Evolutionary conservation across 331 rosid species (phyloP).

Genomic region (Phaseolus coccineus): DNA sequence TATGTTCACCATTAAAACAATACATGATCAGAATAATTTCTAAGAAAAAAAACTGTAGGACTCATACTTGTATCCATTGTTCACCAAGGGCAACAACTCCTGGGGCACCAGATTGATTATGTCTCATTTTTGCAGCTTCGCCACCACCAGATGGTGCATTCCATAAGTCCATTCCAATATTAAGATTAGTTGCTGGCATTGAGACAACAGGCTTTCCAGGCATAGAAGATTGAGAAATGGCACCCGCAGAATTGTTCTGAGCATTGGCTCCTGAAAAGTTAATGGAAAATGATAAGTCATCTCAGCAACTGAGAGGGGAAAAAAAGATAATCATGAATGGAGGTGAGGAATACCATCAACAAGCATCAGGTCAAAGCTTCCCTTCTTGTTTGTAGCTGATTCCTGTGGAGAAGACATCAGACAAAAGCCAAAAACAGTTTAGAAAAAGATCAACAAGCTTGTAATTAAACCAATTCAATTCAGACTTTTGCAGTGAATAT

Average conservation of each 20-base stretch:
- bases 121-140: slow-evolving; percentile 72
- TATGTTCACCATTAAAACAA: slow-evolving; percentile 12
- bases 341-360: slow-evolving; percentile 71
- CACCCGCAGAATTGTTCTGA: slow-evolving; percentile 62
- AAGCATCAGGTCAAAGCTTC: slow-evolving; percentile 95
- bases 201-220: slow-evolving; percentile 63
- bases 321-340: slow-evolving; percentile 9
- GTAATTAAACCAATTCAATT: slow-evolving; percentile 16
- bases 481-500: not conserved
- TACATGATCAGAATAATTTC: slow-evolving; percentile 1
- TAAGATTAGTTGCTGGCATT: slow-evolving; percentile 78
- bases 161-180: slow-evolving; percentile 97
- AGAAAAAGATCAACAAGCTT: not conserved
- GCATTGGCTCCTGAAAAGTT: slow-evolving; percentile 78
- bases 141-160: slow-evolving; percentile 65
- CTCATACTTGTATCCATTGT: slow-evolving; percentile 83
- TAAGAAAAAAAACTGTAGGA: not conserved
- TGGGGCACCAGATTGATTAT: slow-evolving; percentile 61
- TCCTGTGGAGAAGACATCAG: slow-evolving; percentile 57
- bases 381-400: slow-evolving; percentile 68
- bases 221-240: slow-evolving; percentile 49
- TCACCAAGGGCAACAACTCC: slow-evolving; percentile 59
- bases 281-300: slow-evolving; percentile 19
- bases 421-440: slow-evolving; percentile 3
- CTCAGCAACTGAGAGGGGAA: not conserved